Evolutionary conservation across 1,284 basidiomycete species (phyloP), one percentile per base, ranked within the genome.

Genomic region (Porphyrellus sp.): DNA sequence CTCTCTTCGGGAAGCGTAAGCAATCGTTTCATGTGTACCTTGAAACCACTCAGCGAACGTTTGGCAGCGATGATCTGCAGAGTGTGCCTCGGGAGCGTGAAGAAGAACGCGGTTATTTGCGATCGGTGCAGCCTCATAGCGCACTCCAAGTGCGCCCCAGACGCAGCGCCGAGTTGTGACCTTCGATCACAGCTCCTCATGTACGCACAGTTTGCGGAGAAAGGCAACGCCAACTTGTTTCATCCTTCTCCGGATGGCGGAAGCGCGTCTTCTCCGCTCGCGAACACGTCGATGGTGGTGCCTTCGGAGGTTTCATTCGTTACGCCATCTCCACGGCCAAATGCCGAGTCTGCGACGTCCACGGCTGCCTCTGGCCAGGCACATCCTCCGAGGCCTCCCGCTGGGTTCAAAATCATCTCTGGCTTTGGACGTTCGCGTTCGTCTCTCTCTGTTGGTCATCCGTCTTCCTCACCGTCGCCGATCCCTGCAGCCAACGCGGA

Each of bases 1-100:
- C 91, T 3, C 89, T 88, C 3, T 97, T 97, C 70, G 86, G 87
- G 64, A 95, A 94, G 76, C 81, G 92, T 95, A 67, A 67, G 88
- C 77, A 30, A 43, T 27, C 40, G 13, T 37, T 40, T 44, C 51
- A 47, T 41, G 30, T 13, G 34, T 20, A 5, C 8, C 18, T 20
- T 18, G 28, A 49, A 24, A 31, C 43, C 56, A 44, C 54, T 61
- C 46, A 65, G 53, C 47, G 60, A 51, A 58, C 55, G 53, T 54
- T 58, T 16, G 46, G 2, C 63, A 95, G 93, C 92, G 23, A 88
- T 98, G 71, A 74, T 81, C 12, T 98, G 94, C 73, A 81, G 89
- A 43, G 86, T 97, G 18, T 98, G 94, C 67, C 77, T 85, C 52
- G 73, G 80, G 49, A 80, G 79, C 53, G 88, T 93, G 61, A 93